Conservation (phyloP, 495 filamentous ascomycete genomes). For the Aspergillus heteromorphus region DNA sequence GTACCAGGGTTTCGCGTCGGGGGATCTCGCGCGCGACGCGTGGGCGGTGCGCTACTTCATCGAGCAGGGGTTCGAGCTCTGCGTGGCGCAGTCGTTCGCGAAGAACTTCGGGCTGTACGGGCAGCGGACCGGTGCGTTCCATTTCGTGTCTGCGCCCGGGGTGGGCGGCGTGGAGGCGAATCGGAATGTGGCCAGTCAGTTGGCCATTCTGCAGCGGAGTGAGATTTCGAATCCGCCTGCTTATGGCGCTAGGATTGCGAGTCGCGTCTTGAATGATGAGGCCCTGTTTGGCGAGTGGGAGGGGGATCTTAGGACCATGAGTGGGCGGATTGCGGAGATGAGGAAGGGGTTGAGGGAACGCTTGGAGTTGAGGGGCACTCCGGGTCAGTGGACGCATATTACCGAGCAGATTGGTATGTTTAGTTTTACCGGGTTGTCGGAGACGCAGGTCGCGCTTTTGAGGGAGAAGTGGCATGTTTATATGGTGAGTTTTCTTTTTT, state of each 20-base stretch:
- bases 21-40: conserved; percentile 76
- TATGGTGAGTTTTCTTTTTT: conserved; percentile 51
- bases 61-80: conserved; percentile 90
- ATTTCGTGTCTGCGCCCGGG: conserved; percentile 76
- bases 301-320: conserved; percentile 88
- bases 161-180: conserved; percentile 58
- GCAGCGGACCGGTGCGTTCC: conserved; percentile 93
- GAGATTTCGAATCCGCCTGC: conserved; percentile 97
- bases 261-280: conserved; percentile 73
- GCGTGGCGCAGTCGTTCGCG: conserved; percentile 92
- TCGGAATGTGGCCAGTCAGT: conserved; percentile 69
- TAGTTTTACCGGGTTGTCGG: conserved; percentile 86
- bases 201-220: conserved; percentile 90
- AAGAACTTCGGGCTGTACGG: conserved; percentile 99
- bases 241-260: conserved; percentile 87
- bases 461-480: conserved; percentile 83
- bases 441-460: conserved; percentile 78
- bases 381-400: conserved; percentile 93
- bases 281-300: conserved; percentile 90
- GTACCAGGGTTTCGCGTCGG: conserved; percentile 97
- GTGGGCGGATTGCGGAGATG: conserved; percentile 89
- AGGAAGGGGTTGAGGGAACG: conserved; percentile 66
- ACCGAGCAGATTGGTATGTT: conserved; percentile 99
- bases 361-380: conserved; percentile 72
- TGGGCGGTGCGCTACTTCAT: conserved; percentile 92